Percentiles rank a stretch among this genome's conserved stretches.
Evolutionary conservation across 805 yeast species (phyloP).

Genomic region (Saccharomycopsis lassenensis): DNA sequence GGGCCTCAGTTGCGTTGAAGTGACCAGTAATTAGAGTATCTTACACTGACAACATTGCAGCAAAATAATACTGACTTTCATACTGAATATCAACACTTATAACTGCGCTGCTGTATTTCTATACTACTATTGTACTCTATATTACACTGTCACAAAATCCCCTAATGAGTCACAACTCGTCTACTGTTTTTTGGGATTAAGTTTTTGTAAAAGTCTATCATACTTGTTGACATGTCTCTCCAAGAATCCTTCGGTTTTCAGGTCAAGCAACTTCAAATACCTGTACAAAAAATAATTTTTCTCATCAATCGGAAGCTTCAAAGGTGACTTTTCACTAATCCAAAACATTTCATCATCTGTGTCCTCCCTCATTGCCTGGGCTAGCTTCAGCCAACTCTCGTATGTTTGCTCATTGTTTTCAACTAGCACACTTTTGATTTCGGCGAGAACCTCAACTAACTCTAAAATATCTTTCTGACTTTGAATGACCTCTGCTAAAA

Average conservation of each 20-base stretch:
- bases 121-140: too few species aligned
- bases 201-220: conserved; percentile 17
- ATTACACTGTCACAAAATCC: not conserved
- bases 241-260: conserved; percentile 12
- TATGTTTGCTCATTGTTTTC: not conserved
- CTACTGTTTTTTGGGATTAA: not conserved
- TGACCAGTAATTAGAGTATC: too few species aligned
- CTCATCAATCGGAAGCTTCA: conserved; percentile 58
- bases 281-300: conserved; percentile 46
- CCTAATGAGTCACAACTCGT: too few species aligned
- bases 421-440: conserved; percentile 9
- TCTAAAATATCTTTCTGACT: conserved; percentile 15
- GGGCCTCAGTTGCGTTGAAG: too few species aligned
- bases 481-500: conserved; percentile 5
- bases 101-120: too few species aligned
- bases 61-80: too few species aligned
- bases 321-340: conserved; percentile 58
- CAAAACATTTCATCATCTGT: conserved; percentile 34
- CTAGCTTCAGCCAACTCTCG: not conserved
- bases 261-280: conserved; percentile 18
- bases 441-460: conserved; percentile 14
- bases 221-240: conserved; percentile 15
- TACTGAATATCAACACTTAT: too few species aligned
- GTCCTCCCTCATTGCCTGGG: not conserved
- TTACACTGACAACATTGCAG: too few species aligned